Evolutionary conservation across 495 filamentous ascomycete genomes (phyloP).

Genomic region (Xylona heveae): DNA sequence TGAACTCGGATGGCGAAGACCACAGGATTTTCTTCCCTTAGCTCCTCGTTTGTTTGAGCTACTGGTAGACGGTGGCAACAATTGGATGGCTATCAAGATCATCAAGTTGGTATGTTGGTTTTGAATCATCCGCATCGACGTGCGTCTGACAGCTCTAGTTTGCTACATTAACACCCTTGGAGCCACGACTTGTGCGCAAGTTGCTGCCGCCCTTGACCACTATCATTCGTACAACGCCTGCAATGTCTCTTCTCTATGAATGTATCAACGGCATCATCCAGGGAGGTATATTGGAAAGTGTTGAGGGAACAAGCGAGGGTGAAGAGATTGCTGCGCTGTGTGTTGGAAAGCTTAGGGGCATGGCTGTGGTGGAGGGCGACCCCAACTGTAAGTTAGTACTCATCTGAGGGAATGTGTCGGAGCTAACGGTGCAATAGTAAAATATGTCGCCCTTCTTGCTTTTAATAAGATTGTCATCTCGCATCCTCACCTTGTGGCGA

Average conservation of each 20-base stretch:
- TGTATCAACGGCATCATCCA: constrained; percentile 98
- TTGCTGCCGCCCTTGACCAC: constrained; percentile 84
- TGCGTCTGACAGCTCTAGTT: constrained; percentile 34
- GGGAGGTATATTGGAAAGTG: constrained; percentile 71
- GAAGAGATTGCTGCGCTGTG: constrained; percentile 91
- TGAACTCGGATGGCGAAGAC: constrained; percentile 83
- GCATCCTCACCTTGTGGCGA: constrained; percentile 65
- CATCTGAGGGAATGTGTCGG: not conserved
- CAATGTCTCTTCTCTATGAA: constrained; percentile 93
- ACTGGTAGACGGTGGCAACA: constrained; percentile 81
- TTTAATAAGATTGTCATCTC: constrained; percentile 85
- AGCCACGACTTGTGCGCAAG: constrained; percentile 79
- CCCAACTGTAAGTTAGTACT: constrained; percentile 51
- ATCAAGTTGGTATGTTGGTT: constrained; percentile 57
- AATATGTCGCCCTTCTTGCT: constrained; percentile 89
- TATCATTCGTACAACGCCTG: constrained; percentile 80
- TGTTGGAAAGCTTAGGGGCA: constrained; percentile 77
- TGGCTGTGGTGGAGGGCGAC: constrained; percentile 82
- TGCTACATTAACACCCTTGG: constrained; percentile 79
- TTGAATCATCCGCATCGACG: not conserved
- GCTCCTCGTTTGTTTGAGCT: constrained; percentile 84
- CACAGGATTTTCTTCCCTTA: constrained; percentile 79
- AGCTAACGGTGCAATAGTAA: constrained; percentile 31
- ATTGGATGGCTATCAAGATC: constrained; percentile 99
- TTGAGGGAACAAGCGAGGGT: constrained; percentile 50